Evolutionary conservation across 345 rosid species (phyloP).

Genomic region (Hevea brasiliensis): DNA sequence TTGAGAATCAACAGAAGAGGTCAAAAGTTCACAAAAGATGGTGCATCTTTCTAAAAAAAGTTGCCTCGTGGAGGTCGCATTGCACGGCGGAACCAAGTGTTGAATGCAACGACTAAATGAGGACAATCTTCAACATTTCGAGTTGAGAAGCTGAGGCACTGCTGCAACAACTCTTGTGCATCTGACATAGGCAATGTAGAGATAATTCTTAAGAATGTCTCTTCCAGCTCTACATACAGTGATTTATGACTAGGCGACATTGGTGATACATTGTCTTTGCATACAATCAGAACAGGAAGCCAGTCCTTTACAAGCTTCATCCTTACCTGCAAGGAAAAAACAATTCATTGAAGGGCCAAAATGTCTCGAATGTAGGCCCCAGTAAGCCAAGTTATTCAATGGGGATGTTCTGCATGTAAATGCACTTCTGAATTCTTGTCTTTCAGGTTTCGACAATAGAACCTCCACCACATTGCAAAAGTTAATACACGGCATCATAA

Average conservation of each 20-base stretch:
- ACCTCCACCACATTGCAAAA: background rate
- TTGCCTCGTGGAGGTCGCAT: slow-evolving; percentile 26
- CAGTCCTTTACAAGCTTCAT: slow-evolving; percentile 62
- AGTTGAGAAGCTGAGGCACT: slow-evolving; percentile 65
- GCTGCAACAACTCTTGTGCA: slow-evolving; percentile 51
- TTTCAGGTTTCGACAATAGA: background rate
- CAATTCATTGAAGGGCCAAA: background rate
- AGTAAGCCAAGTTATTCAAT: background rate
- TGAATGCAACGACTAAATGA: slow-evolving; percentile 60
- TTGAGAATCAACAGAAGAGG: background rate
- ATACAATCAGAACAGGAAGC: slow-evolving; percentile 71
- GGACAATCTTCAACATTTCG: slow-evolving; percentile 65
- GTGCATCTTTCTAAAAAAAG: background rate
- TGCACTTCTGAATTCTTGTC: background rate
- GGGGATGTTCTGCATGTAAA: background rate
- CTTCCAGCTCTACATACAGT: slow-evolving; percentile 58
- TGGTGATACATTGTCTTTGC: slow-evolving; percentile 50
- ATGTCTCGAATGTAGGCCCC: no score
- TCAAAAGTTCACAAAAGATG: background rate
- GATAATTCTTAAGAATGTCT: slow-evolving; percentile 60
- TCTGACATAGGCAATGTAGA: slow-evolving; percentile 66
- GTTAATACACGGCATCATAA: background rate
- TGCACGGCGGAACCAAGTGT: slow-evolving; percentile 73
- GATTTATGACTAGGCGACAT: slow-evolving; percentile 45
- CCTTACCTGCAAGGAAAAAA: slow-evolving; percentile 44